Conservation (phyloP, 257 asterid species). For the Sherardia arvensis region DNA sequence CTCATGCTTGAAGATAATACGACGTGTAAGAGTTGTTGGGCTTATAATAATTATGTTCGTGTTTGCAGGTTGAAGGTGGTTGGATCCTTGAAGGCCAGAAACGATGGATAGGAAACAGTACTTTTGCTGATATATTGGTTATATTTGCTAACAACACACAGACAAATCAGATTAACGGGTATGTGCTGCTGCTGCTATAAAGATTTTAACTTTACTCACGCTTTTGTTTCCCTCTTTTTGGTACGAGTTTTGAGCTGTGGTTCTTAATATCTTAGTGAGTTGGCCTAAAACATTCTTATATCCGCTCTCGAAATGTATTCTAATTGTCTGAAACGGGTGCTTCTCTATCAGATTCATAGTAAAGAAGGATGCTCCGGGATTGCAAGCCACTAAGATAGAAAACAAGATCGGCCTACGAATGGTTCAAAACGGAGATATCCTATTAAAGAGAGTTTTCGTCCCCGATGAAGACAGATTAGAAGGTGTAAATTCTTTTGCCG, state of each 20-base stretch:
- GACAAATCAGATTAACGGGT: slow-evolving; percentile 89
- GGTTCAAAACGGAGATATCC: slow-evolving; percentile 91
- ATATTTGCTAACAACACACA: slow-evolving; percentile 72
- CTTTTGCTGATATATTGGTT: slow-evolving; percentile 82
- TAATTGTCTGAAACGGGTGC: slow-evolving; percentile 15
- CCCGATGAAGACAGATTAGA: slow-evolving; percentile 90
- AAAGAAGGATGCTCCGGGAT: slow-evolving; percentile 79
- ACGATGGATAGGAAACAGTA: slow-evolving; percentile 98
- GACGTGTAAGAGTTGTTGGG: not conserved
- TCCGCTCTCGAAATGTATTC: not conserved
- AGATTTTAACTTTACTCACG: not conserved
- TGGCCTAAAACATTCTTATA: not conserved
- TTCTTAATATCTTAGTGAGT: not conserved
- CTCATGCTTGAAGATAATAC: slow-evolving; percentile 3
- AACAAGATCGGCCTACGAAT: slow-evolving; percentile 88
- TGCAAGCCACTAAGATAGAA: slow-evolving; percentile 84
- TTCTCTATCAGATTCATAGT: slow-evolving; percentile 55
- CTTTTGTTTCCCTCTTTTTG: not conserved
- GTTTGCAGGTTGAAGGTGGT: slow-evolving; percentile 87
- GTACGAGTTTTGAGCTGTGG: not conserved
- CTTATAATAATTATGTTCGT: not conserved
- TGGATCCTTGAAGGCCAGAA: slow-evolving; percentile 97
- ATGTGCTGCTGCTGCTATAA: slow-evolving; percentile 9
- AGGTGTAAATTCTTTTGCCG: slow-evolving; percentile 85
- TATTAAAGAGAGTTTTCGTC: slow-evolving; percentile 66